Percentiles rank a stretch among this genome's conserved stretches.
These are phyloP conservation scores for Quaeritorhiza haematococci DNA, from an alignment of 371 early-diverging fungal genomes.

Conservation along the genomic window DNA sequence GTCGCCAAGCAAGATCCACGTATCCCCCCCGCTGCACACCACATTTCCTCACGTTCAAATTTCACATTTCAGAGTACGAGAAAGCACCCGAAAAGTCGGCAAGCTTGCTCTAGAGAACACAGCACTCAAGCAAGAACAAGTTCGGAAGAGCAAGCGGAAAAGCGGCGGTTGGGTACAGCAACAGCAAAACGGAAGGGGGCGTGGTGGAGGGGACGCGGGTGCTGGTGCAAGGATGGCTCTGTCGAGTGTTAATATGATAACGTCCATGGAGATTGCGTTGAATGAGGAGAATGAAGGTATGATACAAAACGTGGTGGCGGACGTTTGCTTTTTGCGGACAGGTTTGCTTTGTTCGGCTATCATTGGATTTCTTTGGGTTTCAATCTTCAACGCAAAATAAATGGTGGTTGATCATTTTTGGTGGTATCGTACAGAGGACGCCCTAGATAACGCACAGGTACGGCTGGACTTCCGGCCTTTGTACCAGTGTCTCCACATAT, in stretches of 20 bases:
- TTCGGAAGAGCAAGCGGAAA: conserved; percentile 64
- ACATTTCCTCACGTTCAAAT: neutral
- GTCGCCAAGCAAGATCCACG: no score
- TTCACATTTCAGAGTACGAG: conserved; percentile 57
- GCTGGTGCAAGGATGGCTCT: no score
- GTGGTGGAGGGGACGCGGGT: no score
- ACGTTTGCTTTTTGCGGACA: neutral
- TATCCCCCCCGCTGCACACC: no score
- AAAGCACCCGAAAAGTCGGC: conserved; percentile 81
- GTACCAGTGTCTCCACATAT: conserved; percentile 92
- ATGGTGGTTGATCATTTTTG: neutral
- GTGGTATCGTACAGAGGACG: conserved; percentile 43
- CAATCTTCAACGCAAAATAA: neutral
- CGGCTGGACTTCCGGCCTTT: conserved; percentile 89
- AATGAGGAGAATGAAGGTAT: conserved; percentile 82
- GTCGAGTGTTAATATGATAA: conserved; percentile 17
- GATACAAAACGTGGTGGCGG: no score
- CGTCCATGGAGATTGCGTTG: conserved; percentile 75
- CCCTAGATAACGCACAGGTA: conserved; percentile 60
- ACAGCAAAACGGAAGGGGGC: conserved; percentile 4
- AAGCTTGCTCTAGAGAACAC: conserved; percentile 67
- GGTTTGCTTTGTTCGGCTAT: neutral
- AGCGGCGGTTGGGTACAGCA: conserved; percentile 41
- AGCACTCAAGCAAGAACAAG: conserved; percentile 31
- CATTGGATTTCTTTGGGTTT: neutral